Base-by-base conservation (phyloP, 352 stramenopile species). In the Globisporangium viniferum region DNA sequence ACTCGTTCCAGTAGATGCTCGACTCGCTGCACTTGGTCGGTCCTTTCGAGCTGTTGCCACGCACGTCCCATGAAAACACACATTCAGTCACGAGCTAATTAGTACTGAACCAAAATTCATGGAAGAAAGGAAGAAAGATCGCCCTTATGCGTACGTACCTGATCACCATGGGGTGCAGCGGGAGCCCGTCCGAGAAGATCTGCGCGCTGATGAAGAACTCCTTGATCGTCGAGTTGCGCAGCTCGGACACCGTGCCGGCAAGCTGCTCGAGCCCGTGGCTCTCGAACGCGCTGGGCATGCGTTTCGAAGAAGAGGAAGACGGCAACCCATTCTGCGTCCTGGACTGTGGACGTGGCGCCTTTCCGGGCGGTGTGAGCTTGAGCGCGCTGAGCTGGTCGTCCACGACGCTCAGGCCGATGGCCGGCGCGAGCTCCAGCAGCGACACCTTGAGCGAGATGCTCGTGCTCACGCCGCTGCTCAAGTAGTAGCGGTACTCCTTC, bases 121-220 rank as follows among this genome's bases (percentile, higher is more conserved):
- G 41, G 58, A 49, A 44, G 15, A 20, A 33, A 44, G 33, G 7
- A 22, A 54, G 22, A 49, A 62, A 56, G 51, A 65, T 70, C 18
- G 20, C 2, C 9, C 41, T 27, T 20, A 51, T 5, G 31, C 41
- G 1, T 62, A 14, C 58, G 49, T 59, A 86, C 79, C 79, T 94
- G 65, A 96, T 84, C 24, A 89, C 77, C 88, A 95, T 94, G 4
- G 86, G 73, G 65, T 97, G 90, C 54, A 94, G 74, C 12, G 90
- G 82, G 14, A 92, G 73, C 1, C 88, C 90, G 69, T 95, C 88
- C 15, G 86, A 90, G 64, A 93, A 95, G 62, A 95, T 87, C 73
- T 96, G 88, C n/a, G 87, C 90, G 61, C 85, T 95, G 44, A 96
- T 75, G 68, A 96, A 95, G 62, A 95, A 89, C 77, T 97, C 88